phyloP scores from a whole-genome alignment of 2,329 filamentous ascomycete genomes.

The Aspergillus fumigatiaffinis region DNA sequence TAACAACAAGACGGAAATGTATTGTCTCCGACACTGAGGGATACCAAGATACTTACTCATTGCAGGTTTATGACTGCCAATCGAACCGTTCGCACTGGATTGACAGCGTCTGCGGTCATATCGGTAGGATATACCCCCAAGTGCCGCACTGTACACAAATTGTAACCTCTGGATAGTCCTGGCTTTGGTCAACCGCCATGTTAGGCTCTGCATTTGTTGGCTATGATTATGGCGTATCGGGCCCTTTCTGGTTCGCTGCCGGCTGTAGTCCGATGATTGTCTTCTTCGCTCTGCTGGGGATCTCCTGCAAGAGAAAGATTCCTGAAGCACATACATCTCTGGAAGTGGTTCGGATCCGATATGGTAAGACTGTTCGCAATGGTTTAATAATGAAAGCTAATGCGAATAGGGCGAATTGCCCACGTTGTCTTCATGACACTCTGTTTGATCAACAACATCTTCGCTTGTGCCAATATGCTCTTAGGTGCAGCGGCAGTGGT shows the following conservation, averaged over 20 bases:
- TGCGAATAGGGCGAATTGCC: constrained; percentile 30
- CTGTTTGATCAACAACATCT: constrained; percentile 53
- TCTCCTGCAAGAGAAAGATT: constrained; percentile 51
- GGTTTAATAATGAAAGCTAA: no score
- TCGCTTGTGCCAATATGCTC: constrained; percentile 53
- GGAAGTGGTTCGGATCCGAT: constrained; percentile 52
- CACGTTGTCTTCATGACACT: constrained; percentile 52
- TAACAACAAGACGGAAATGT: constrained; percentile 52
- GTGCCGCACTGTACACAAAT: no score
- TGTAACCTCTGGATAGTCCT: constrained; percentile 32
- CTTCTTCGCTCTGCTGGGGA: constrained; percentile 51
- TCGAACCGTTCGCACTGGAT: constrained; percentile 47
- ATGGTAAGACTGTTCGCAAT: constrained; percentile 40
- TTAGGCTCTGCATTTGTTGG: constrained; percentile 50
- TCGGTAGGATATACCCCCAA: constrained; percentile 31
- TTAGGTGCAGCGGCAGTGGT: constrained; percentile 45
- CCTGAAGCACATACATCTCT: constrained; percentile 54
- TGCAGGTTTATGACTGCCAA: constrained; percentile 53
- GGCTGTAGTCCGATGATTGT: constrained; percentile 55
- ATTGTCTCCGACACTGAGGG: neutral
- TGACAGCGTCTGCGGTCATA: constrained; percentile 53
- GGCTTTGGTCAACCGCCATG: constrained; percentile 54
- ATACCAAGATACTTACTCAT: neutral
- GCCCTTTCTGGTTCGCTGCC: constrained; percentile 57
- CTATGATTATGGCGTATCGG: constrained; percentile 53